phyloP scores from a whole-genome alignment of 106 monocot genomes.

The Allium fistulosum region DNA sequence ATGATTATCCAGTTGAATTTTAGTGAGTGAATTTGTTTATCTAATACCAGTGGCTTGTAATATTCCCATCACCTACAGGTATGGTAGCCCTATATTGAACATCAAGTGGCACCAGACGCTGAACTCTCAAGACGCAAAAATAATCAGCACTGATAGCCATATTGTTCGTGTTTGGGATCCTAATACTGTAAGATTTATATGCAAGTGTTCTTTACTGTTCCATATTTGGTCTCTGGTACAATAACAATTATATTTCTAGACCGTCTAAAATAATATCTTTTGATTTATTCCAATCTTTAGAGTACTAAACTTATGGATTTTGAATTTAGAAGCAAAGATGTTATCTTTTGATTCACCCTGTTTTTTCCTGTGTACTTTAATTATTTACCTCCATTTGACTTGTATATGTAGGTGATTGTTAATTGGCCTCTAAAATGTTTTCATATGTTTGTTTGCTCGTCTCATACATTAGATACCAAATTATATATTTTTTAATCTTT shows the following conservation, averaged over 20 bases:
- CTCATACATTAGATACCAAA: too few relatives aligned
- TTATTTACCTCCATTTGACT: too few relatives aligned
- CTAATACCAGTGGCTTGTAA: background rate
- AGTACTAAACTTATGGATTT: too few relatives aligned
- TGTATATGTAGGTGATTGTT: too few relatives aligned
- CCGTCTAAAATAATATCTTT: too few relatives aligned
- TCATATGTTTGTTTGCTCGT: too few relatives aligned
- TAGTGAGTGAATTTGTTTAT: background rate
- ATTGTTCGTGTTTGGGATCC: slow-evolving; percentile 88
- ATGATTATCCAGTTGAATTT: background rate
- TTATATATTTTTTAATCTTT: too few relatives aligned
- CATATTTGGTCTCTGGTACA: background rate
- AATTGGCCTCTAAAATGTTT: too few relatives aligned
- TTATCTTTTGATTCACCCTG: too few relatives aligned
- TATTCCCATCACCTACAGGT: slow-evolving; percentile 34
- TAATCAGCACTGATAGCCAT: slow-evolving; percentile 73
- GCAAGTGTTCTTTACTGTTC: background rate
- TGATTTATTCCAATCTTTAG: too few relatives aligned
- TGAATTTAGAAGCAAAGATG: too few relatives aligned
- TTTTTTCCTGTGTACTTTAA: too few relatives aligned
- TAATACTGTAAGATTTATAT: slow-evolving; percentile 41
- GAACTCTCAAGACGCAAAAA: slow-evolving; percentile 62
- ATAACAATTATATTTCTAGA: background rate
- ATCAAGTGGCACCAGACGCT: slow-evolving; percentile 94
- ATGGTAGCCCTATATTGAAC: slow-evolving; percentile 66